Evolutionary conservation across 2,329 filamentous ascomycete genomes (phyloP).

Genomic region (Verticillium zaregamsianum): DNA sequence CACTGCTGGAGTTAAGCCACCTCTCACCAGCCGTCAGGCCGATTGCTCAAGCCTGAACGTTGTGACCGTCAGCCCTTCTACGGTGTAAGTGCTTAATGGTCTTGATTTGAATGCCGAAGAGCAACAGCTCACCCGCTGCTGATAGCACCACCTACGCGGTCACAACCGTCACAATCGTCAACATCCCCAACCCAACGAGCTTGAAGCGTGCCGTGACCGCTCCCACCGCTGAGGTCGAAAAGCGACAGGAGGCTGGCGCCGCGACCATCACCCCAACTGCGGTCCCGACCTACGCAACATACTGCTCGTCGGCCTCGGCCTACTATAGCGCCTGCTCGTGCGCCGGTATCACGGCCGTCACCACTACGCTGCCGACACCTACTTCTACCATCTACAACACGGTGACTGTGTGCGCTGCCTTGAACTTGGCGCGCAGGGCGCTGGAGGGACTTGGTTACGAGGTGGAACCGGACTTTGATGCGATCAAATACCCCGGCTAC

Average conservation of each 20-base stretch:
- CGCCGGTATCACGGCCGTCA: neutral
- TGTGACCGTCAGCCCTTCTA: neutral
- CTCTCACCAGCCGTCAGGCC: neutral
- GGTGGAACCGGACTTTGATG: neutral
- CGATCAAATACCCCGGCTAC: neutral
- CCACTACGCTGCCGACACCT: neutral
- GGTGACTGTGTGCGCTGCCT: neutral
- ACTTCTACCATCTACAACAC: neutral
- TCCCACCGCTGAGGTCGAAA: neutral
- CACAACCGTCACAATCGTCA: neutral
- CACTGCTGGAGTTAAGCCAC: neutral
- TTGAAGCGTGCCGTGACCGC: neutral
- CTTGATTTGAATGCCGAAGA: neutral
- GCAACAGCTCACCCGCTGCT: neutral
- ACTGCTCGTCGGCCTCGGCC: neutral
- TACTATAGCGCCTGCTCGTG: constrained; percentile 1
- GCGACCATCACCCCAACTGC: neutral
- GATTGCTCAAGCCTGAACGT: neutral
- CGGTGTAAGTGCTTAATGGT: neutral
- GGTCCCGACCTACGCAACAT: neutral
- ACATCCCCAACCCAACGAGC: neutral
- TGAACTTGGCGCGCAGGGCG: neutral
- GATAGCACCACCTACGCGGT: neutral
- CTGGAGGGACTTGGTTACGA: neutral
- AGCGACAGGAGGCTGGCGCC: neutral